These are phyloP conservation scores for Zygosaccharomyces kombuchaensis DNA, from an alignment of 805 yeast genomes.

Conservation along the genomic window DNA sequence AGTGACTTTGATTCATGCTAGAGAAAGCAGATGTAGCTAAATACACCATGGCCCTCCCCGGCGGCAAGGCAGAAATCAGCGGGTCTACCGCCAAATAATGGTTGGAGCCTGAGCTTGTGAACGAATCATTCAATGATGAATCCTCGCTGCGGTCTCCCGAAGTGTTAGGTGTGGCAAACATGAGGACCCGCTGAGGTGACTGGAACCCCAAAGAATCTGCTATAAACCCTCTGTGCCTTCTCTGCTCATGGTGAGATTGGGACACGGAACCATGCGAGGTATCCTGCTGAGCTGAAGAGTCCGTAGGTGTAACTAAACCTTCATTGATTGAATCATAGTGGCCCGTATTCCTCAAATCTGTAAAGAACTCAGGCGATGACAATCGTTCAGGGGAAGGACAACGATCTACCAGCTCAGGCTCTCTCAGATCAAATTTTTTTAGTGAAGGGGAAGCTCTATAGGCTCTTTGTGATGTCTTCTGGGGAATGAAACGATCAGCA, in stretches of 20 bases:
- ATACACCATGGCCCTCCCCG: constrained; percentile 17
- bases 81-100: constrained; percentile 19
- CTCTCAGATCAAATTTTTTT: constrained; percentile 15
- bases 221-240: constrained; percentile 37
- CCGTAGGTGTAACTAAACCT: constrained; percentile 3
- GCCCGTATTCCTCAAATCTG: constrained; percentile 22
- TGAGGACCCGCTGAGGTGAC: constrained; percentile 41
- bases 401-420: constrained; percentile 13
- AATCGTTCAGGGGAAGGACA: constrained; percentile 28
- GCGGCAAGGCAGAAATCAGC: constrained; percentile 20
- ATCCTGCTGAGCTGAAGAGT: background rate
- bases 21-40: constrained; percentile 15
- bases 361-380: constrained; percentile 33
- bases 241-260: constrained; percentile 6
- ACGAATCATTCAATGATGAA: background rate
- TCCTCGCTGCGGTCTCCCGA: constrained; percentile 1
- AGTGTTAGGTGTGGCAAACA: constrained; percentile 19
- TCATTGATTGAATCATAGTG: constrained; percentile 21
- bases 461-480: constrained; percentile 29
- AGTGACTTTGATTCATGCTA: constrained; percentile 11
- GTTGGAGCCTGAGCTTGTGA: constrained; percentile 1
- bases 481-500: constrained; percentile 41
- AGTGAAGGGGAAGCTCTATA: constrained; percentile 25
- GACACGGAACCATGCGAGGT: background rate
- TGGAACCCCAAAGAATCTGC: constrained; percentile 49